Conservation (phyloP, 331 rosid genomes). For the Rosa hybrid region DNA sequence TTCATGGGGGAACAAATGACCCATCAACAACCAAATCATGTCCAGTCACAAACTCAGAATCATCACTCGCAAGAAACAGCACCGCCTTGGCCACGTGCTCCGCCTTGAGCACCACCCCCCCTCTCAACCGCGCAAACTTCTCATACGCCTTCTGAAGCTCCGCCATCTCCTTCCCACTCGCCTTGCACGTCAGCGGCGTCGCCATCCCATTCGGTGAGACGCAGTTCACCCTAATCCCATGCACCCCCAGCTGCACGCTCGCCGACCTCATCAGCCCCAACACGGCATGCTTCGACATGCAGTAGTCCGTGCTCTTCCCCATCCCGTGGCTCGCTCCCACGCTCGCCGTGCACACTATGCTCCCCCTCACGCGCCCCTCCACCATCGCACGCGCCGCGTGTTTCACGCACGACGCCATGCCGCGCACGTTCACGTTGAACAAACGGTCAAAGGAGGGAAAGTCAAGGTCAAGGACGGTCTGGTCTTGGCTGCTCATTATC, state of each 20-base stretch:
- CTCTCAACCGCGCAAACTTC: constrained; percentile 24
- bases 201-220: constrained; percentile 51
- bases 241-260: constrained; percentile 43
- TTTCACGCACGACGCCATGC: constrained; percentile 58
- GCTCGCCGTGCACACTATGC: constrained; percentile 56
- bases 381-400: constrained; percentile 65
- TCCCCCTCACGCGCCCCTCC: constrained; percentile 44
- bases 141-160: constrained; percentile 22
- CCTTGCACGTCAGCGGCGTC: constrained; percentile 30
- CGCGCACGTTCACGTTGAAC: constrained; percentile 33
- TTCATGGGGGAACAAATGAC: not conserved
- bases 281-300: constrained; percentile 59
- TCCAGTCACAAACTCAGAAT: constrained; percentile 46
- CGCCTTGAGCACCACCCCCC: constrained; percentile 29
- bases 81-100: constrained; percentile 49
- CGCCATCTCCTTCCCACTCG: constrained; percentile 1
- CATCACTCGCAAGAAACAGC: constrained; percentile 44
- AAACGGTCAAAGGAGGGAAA: constrained; percentile 30
- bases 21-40: constrained; percentile 57
- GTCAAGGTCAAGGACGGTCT: constrained; percentile 45
- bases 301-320: constrained; percentile 11
- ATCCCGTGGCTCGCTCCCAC: constrained; percentile 22
- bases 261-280: constrained; percentile 51
- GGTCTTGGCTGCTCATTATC: not conserved
- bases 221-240: constrained; percentile 54